phyloP scores from a whole-genome alignment of 2,329 filamentous ascomycete species.

The Beauveria sp. region DNA sequence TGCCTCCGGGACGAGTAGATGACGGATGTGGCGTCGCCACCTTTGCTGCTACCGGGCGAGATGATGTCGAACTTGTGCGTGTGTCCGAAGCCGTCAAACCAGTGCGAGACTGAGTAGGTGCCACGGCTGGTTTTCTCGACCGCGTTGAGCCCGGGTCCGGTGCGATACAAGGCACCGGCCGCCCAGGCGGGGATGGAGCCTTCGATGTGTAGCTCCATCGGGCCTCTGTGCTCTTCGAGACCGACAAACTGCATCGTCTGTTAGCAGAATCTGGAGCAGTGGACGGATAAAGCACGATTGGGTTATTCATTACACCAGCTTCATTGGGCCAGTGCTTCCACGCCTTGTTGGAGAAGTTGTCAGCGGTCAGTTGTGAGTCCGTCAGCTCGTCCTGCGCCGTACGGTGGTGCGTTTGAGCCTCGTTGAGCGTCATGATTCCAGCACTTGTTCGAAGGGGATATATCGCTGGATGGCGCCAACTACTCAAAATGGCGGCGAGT shows the following conservation, averaged over 20 bases:
- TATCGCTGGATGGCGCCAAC: no score
- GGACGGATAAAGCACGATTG: not conserved
- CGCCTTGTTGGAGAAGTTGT: slow-evolving; percentile 16
- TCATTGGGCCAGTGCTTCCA: slow-evolving; percentile 42
- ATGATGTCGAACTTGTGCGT: slow-evolving; percentile 60
- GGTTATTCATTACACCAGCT: slow-evolving; percentile 30
- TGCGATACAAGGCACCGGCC: slow-evolving; percentile 61
- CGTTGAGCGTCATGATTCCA: slow-evolving; percentile 16
- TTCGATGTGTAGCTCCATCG: slow-evolving; percentile 51
- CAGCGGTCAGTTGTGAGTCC: not conserved
- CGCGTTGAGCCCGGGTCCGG: slow-evolving; percentile 55
- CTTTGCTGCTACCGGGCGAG: slow-evolving; percentile 7
- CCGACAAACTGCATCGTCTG: slow-evolving; percentile 47
- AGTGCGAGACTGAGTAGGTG: slow-evolving; percentile 53
- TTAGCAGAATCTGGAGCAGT: not conserved
- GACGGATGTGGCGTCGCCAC: not conserved
- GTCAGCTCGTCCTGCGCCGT: not conserved
- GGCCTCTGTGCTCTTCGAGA: slow-evolving; percentile 50
- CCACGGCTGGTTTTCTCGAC: slow-evolving; percentile 46
- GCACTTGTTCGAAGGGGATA: no score
- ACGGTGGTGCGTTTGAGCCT: slow-evolving; percentile 17
- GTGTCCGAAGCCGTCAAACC: slow-evolving; percentile 65
- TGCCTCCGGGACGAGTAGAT: slow-evolving; percentile 58
- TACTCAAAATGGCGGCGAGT: no score
- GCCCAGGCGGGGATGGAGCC: slow-evolving; percentile 59